A percentile compares a stretch with the other conserved stretches of the same genome.
These are phyloP conservation scores for Penicillium sp. DNA, from an alignment of 2,329 filamentous ascomycete species.

Conservation along the genomic window DNA sequence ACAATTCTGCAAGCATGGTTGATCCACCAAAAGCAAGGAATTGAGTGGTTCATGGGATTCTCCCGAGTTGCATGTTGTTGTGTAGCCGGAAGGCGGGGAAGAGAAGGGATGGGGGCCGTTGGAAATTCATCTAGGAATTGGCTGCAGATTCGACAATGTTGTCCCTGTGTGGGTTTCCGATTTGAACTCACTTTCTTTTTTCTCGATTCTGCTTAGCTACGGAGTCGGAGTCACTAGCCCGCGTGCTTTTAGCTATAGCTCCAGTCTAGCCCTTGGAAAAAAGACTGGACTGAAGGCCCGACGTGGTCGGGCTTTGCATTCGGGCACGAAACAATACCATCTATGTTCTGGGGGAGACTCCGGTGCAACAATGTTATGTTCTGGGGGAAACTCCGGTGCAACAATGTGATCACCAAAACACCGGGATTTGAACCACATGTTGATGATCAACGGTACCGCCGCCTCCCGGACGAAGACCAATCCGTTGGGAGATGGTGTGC, in stretches of 20 bases:
- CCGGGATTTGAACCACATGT: not conserved
- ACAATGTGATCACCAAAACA: not conserved
- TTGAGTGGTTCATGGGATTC: not conserved
- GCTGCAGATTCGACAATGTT: conserved; percentile 14
- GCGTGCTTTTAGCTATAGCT: not conserved
- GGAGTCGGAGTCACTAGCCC: not conserved
- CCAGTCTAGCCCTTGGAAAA: conserved; percentile 6
- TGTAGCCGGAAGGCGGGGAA: not conserved
- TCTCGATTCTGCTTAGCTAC: not conserved
- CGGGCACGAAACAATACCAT: not conserved
- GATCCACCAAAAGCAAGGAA: conserved; percentile 2
- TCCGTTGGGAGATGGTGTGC: not conserved
- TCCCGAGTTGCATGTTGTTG: not conserved
- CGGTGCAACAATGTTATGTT: not conserved
- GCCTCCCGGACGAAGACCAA: not conserved
- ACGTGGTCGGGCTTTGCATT: conserved; percentile 7
- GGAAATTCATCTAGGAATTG: conserved; percentile 10
- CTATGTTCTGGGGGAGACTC: no score
- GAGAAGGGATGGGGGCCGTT: conserved; percentile 3
- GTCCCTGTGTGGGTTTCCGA: no score
- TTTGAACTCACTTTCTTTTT: no score
- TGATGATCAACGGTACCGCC: not conserved
- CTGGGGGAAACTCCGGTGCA: no score
- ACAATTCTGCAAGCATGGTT: conserved; percentile 20
- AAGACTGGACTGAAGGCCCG: conserved; percentile 10